Conservation (phyloP, 2,329 filamentous ascomycete genomes). For the Hymenoscyphus fructigenus region DNA sequence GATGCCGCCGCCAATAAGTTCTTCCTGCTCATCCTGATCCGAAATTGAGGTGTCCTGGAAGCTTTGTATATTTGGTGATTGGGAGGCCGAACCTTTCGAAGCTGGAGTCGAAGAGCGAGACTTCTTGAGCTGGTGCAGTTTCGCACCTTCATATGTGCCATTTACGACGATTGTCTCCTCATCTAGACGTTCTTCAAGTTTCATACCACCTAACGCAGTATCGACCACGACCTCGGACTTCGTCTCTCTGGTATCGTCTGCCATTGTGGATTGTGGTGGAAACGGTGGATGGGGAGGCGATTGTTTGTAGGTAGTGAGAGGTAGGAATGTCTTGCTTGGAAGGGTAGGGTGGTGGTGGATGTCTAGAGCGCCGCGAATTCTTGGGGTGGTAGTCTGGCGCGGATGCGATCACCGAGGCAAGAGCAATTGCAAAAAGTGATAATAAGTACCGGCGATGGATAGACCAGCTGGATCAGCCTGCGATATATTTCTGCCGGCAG, state of each 20-base stretch:
- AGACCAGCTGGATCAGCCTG: not conserved
- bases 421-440: constrained; percentile 3
- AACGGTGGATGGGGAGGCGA: not conserved
- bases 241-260: constrained; percentile 31
- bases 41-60: constrained; percentile 35
- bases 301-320: constrained; percentile 1
- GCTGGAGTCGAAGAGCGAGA: constrained; percentile 32
- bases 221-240: constrained; percentile 33
- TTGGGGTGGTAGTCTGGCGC: not conserved
- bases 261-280: constrained; percentile 28
- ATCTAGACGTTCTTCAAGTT: constrained; percentile 24
- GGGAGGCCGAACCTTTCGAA: constrained; percentile 25
- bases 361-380: constrained; percentile 2
- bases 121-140: constrained; percentile 21
- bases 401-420: not conserved
- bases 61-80: constrained; percentile 31
- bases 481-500: constrained; percentile 11
- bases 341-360: constrained; percentile 1
- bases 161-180: constrained; percentile 24
- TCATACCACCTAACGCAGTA: constrained; percentile 36
- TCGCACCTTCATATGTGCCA: constrained; percentile 26
- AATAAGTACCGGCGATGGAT: not conserved
- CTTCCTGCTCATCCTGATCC: constrained; percentile 45
- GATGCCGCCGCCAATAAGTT: constrained; percentile 59
- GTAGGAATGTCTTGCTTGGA: not conserved